A percentile compares a stretch with the other conserved stretches of the same genome.
phyloP scores from a whole-genome alignment of 805 yeast genomes.

The Wickerhamomyces chambardii region DNA sequence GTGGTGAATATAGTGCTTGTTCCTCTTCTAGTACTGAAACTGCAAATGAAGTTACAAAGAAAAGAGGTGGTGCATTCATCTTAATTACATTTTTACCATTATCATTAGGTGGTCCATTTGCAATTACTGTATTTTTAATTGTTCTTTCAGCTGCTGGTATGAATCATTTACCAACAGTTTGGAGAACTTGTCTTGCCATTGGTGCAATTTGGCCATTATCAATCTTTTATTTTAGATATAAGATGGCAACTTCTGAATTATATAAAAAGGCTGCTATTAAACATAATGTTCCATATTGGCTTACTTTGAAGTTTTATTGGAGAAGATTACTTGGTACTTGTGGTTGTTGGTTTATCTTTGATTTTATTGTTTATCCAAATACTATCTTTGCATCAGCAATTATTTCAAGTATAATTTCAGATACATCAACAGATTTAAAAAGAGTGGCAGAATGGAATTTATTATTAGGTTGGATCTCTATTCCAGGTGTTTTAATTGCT shows the following conservation, averaged over 20 bases:
- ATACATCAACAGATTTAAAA: constrained; percentile 30
- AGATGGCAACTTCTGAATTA: constrained; percentile 57
- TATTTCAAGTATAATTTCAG: constrained; percentile 40
- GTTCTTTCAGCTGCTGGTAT: constrained; percentile 51
- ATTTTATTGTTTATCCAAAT: constrained; percentile 74
- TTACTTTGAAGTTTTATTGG: constrained; percentile 64
- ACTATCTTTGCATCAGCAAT: constrained; percentile 61
- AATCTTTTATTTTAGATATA: constrained; percentile 63
- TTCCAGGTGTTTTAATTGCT: constrained; percentile 70
- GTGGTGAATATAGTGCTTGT: constrained; percentile 69
- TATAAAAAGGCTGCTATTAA: constrained; percentile 59
- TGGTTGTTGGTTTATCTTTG: constrained; percentile 74
- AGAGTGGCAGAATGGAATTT: constrained; percentile 68
- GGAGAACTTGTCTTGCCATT: constrained; percentile 64
- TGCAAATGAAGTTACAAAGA: constrained; percentile 54
- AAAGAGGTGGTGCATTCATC: constrained; percentile 58
- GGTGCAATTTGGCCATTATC: constrained; percentile 63
- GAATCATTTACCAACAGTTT: constrained; percentile 37
- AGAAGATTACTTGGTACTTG: constrained; percentile 57
- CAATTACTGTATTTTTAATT: constrained; percentile 55
- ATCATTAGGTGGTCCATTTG: constrained; percentile 74
- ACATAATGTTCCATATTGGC: constrained; percentile 45
- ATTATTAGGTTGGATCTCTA: constrained; percentile 50
- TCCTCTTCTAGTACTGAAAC: constrained; percentile 66
- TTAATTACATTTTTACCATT: constrained; percentile 68